phyloP scores from a whole-genome alignment of 2,329 filamentous ascomycete genomes.

The Ceratocystis smalleyi region DNA sequence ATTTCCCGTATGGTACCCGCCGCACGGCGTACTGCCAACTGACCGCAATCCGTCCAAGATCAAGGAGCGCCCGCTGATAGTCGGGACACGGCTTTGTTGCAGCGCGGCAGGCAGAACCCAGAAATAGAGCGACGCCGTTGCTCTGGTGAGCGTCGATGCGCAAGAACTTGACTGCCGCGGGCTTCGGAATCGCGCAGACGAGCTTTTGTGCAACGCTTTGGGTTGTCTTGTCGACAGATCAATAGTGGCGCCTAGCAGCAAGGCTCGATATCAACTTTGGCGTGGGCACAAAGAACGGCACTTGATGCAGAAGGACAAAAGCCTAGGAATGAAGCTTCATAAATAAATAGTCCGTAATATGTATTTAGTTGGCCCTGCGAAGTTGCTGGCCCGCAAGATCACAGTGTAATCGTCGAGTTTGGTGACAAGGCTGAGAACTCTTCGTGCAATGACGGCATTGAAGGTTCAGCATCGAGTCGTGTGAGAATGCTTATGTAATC shows the following conservation, averaged over 20 bases:
- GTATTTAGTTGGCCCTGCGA: not conserved
- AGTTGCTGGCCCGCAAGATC: not conserved
- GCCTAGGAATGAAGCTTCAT: not conserved
- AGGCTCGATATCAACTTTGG: not conserved
- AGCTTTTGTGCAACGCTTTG: too few species aligned
- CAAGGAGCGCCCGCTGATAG: too few species aligned
- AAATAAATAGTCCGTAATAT: not conserved
- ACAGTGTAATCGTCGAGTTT: not conserved
- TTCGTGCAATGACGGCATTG: not conserved
- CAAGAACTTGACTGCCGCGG: too few species aligned
- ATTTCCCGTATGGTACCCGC: too few species aligned
- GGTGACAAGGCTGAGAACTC: not conserved
- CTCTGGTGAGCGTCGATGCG: too few species aligned
- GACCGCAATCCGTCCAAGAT: too few species aligned
- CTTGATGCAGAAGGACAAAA: not conserved
- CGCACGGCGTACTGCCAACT: too few species aligned
- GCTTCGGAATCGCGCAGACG: too few species aligned
- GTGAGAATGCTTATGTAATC: not conserved
- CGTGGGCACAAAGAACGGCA: not conserved
- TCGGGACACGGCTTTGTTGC: too few species aligned
- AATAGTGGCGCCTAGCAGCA: not conserved
- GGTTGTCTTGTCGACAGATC: too few species aligned
- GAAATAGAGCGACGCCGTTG: too few species aligned
- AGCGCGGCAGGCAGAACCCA: too few species aligned
- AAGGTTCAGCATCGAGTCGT: not conserved